Conservation (phyloP, 495 filamentous ascomycete genomes). For the Pseudevernia furfuracea region DNA sequence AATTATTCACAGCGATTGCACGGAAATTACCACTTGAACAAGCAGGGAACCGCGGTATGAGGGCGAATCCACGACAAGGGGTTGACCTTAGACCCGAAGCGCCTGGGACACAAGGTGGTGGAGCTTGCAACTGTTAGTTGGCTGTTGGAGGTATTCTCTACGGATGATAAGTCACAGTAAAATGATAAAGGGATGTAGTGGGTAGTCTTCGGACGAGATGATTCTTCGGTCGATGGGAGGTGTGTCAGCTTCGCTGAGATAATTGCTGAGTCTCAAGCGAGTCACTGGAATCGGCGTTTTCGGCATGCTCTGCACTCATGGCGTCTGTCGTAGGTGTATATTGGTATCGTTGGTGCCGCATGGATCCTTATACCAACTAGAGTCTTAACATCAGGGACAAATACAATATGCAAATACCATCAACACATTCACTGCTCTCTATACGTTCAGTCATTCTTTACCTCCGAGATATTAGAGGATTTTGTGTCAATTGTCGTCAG, state of each 20-base stretch:
- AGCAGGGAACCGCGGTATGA: conserved; percentile 66
- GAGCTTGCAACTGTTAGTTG: conserved; percentile 66
- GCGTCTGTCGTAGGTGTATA: neutral
- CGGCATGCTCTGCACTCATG: neutral
- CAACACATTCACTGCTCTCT: neutral
- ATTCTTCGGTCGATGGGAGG: neutral
- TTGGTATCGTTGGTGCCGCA: neutral
- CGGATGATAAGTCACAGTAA: neutral
- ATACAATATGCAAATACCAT: neutral
- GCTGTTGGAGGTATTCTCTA: neutral
- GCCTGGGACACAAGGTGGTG: conserved; percentile 63
- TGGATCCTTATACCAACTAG: neutral
- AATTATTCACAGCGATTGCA: conserved; percentile 95
- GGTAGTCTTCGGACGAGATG: neutral
- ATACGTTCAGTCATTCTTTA: neutral
- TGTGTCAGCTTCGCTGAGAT: neutral
- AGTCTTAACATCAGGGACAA: neutral
- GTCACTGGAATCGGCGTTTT: neutral
- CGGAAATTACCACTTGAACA: conserved; percentile 96
- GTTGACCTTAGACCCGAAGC: conserved; percentile 75
- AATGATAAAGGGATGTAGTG: neutral
- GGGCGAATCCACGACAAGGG: conserved; percentile 66
- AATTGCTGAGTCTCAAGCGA: neutral
- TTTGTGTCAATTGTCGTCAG: too few species aligned
- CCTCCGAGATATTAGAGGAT: too few species aligned